Evolutionary conservation across 208 protist genomes (phyloP).

Genomic region (Tritrichomonas musculus): DNA sequence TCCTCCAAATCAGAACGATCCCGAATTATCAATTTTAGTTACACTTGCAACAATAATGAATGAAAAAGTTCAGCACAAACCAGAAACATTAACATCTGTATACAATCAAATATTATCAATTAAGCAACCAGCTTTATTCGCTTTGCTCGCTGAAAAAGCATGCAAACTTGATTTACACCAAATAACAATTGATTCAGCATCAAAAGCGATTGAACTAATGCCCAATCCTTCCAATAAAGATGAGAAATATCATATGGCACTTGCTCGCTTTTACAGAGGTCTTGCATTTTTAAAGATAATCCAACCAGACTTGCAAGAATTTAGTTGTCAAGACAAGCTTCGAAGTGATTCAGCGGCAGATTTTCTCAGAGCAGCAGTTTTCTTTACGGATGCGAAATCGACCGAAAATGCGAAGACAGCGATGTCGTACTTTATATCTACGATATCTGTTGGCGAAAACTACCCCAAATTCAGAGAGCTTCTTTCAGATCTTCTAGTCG

Average conservation of each 20-base stretch:
- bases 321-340: slow-evolving; percentile 5
- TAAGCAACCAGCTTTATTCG: not conserved
- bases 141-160: not conserved
- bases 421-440: not conserved
- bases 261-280: not conserved
- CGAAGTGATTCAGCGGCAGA: not conserved
- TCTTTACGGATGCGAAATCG: not conserved
- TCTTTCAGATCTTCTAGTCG: not conserved
- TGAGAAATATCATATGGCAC: slow-evolving; percentile 1
- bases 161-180: slow-evolving; percentile 9
- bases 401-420: not conserved
- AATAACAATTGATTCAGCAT: slow-evolving; percentile 1
- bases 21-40: not conserved
- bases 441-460: not conserved
- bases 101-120: not conserved
- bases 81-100: not conserved
- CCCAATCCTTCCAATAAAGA: not conserved
- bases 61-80: slow-evolving; percentile 30
- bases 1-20: not conserved
- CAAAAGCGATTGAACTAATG: slow-evolving; percentile 1
- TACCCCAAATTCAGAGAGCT: not conserved
- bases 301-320: not conserved
- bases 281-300: not conserved
- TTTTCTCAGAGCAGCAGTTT: not conserved
- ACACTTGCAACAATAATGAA: not conserved